phyloP scores from a whole-genome alignment of 2,329 filamentous ascomycete species.

The Scolecobasidium constrictum region DNA sequence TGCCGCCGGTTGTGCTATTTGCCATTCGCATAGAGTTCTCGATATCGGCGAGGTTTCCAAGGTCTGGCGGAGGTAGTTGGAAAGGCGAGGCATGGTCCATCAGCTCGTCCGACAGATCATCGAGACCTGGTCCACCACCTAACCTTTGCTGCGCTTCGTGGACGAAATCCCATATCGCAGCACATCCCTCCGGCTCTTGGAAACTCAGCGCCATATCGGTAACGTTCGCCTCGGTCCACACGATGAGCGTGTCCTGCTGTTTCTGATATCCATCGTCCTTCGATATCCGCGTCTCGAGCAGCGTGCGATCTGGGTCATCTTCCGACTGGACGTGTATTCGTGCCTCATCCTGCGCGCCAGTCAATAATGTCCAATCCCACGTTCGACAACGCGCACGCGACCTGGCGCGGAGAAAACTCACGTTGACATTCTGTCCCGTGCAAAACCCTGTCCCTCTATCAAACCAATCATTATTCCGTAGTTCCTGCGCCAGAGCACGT shows the following conservation, averaged over 20 bases:
- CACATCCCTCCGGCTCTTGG: constrained; percentile 91
- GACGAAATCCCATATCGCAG: constrained; percentile 91
- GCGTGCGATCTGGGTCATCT: constrained; percentile 70
- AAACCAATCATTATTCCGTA: constrained; percentile 47
- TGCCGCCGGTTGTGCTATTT: constrained; percentile 61
- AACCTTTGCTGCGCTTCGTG: constrained; percentile 72
- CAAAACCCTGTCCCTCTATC: constrained; percentile 96
- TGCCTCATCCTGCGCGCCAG: constrained; percentile 62
- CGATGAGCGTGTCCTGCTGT: constrained; percentile 96
- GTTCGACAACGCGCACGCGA: background rate
- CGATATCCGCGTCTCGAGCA: constrained; percentile 81
- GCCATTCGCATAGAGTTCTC: constrained; percentile 74
- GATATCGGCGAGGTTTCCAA: constrained; percentile 76
- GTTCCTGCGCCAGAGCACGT: constrained; percentile 7
- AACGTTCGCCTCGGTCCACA: constrained; percentile 88
- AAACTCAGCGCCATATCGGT: constrained; percentile 98
- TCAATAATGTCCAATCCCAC: constrained; percentile 31
- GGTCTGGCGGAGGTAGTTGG: constrained; percentile 64
- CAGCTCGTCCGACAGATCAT: constrained; percentile 79
- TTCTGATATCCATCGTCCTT: constrained; percentile 97
- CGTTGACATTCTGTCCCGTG: constrained; percentile 61
- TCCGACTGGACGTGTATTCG: constrained; percentile 88
- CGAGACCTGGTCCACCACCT: constrained; percentile 51
- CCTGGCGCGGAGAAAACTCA: constrained; percentile 38
- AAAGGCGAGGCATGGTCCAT: constrained; percentile 63